Conservation (phyloP, 2,329 filamentous ascomycete genomes). For the Aspergillus aculeatinus region DNA sequence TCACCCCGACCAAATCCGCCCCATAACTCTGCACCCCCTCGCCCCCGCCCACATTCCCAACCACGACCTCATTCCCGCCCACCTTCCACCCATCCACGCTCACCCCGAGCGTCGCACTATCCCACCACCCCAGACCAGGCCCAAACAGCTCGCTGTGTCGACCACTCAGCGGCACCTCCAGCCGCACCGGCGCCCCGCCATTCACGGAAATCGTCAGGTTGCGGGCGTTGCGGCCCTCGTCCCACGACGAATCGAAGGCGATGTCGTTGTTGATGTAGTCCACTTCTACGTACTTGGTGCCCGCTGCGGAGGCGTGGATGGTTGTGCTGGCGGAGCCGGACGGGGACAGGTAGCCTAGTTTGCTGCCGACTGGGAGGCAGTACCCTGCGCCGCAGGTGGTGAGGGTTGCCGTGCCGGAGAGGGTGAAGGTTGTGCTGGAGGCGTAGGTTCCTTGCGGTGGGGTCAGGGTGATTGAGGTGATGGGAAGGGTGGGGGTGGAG, state of each 20-base stretch:
- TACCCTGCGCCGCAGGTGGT: conserved; percentile 37
- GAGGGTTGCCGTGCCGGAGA: conserved; percentile 37
- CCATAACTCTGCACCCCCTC: conserved; percentile 29
- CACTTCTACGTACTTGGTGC: conserved; percentile 46
- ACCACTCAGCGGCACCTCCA: conserved; percentile 51
- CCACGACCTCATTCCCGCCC: conserved; percentile 39
- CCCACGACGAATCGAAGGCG: conserved; percentile 45
- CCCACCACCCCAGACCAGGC: conserved; percentile 52
- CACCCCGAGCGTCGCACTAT: conserved; percentile 48
- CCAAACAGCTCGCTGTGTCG: conserved; percentile 36
- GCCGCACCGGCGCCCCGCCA: conserved; percentile 41
- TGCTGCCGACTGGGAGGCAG: conserved; percentile 47
- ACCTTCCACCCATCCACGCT: conserved; percentile 49
- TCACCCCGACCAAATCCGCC: conserved; percentile 40
- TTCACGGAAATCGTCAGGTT: conserved; percentile 55
- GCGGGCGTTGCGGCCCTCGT: conserved; percentile 48
- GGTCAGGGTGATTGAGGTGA: conserved; percentile 24
- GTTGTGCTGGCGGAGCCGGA: conserved; percentile 34
- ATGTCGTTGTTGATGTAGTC: conserved; percentile 57
- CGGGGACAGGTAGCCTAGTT: conserved; percentile 42
- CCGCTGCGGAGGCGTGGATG: conserved; percentile 34
- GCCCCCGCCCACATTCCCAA: conserved; percentile 33
- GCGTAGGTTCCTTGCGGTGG: conserved; percentile 41
- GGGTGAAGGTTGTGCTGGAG: conserved; percentile 37
- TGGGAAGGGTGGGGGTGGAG: conserved; percentile 11